Conservation (phyloP, 139 green algal species). For the Monoraphidium neglectum region DNA sequence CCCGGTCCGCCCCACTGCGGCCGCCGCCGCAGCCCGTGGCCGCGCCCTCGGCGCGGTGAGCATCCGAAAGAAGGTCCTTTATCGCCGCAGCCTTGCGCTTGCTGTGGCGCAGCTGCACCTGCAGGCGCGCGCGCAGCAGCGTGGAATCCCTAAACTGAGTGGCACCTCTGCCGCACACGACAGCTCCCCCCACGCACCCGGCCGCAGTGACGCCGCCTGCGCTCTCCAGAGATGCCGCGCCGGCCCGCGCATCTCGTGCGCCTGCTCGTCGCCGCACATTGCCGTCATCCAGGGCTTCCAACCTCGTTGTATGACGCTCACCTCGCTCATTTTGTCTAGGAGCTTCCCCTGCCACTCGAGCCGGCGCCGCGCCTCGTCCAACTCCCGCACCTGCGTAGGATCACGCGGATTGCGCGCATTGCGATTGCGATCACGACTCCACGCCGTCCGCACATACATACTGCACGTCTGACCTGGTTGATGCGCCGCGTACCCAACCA, state of each 20-base stretch:
- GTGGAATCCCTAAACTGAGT: neutral
- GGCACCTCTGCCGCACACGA: neutral
- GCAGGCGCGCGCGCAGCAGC: neutral
- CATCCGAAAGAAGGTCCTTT: slow-evolving; percentile 38
- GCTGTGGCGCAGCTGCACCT: slow-evolving; percentile 67
- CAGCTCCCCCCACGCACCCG: neutral
- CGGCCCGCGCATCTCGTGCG: no score
- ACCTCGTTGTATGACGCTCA: slow-evolving; percentile 8
- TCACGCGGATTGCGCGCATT: no score
- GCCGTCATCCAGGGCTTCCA: no score
- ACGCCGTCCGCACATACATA: no score
- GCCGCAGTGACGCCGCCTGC: neutral
- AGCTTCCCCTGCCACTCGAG: slow-evolving; percentile 66
- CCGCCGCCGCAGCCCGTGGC: neutral
- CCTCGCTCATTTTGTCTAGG: slow-evolving; percentile 66
- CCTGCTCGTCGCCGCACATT: no score
- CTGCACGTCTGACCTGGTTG: no score
- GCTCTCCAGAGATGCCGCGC: no score
- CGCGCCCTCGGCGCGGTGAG: neutral
- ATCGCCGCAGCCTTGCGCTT: slow-evolving; percentile 62
- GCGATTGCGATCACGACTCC: no score
- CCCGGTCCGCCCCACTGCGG: neutral
- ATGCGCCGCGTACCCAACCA: no score
- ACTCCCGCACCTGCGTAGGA: slow-evolving; percentile 12
- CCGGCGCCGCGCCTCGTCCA: slow-evolving; percentile 48